Conservation (phyloP, 441 rosid species). For the Omphalea diandra region DNA sequence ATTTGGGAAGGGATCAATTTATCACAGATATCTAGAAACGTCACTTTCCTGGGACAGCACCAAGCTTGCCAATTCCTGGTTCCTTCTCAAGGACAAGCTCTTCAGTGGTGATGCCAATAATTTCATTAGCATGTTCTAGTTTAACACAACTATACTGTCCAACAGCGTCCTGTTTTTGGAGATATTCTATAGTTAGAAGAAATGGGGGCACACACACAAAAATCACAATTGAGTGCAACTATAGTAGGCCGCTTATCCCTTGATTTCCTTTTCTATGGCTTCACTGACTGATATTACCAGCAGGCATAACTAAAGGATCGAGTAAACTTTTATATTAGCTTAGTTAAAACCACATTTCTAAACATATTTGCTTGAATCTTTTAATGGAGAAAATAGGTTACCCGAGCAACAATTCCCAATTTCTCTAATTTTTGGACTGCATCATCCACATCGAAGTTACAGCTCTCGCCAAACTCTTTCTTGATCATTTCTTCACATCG, state of each 20-base stretch:
- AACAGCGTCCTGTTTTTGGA: slow-evolving; percentile 59
- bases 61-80: slow-evolving; percentile 40
- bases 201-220: neutral
- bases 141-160: slow-evolving; percentile 74
- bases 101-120: slow-evolving; percentile 91
- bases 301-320: neutral
- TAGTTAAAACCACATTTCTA: neutral
- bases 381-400: slow-evolving; percentile 16
- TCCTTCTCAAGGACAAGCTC: slow-evolving; percentile 81
- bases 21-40: neutral
- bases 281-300: neutral
- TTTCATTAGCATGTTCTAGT: slow-evolving; percentile 85
- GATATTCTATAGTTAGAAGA: slow-evolving; percentile 15
- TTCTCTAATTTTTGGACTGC: slow-evolving; percentile 89
- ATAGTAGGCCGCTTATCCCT: neutral
- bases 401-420: slow-evolving; percentile 79
- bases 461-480: slow-evolving; percentile 74
- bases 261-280: neutral
- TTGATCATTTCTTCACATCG: slow-evolving; percentile 85
- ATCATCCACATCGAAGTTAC: slow-evolving; percentile 96
- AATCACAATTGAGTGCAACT: no score
- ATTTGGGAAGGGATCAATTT: neutral
- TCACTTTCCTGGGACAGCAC: slow-evolving; percentile 5
- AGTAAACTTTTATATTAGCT: neutral
- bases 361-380: neutral